Base-by-base conservation (phyloP, 1,284 basidiomycete genomes). In the Mixia osmundae region DNA sequence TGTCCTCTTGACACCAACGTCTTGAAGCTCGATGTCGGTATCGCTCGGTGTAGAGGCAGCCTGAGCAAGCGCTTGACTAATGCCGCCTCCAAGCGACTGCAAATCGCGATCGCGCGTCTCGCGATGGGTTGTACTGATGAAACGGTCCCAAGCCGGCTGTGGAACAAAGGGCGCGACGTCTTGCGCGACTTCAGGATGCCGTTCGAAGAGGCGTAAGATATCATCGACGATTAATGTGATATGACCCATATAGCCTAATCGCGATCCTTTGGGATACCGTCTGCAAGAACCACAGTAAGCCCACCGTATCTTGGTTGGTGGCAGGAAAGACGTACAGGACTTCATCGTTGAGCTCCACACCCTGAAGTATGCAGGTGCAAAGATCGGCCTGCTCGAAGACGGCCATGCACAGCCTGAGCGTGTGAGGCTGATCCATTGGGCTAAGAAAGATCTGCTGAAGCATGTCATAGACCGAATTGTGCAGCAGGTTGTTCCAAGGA, bases 401-500 rank as follows among this genome's bases (percentile, higher is more conserved):
- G 3, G 76, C 65, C 9, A 83, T 60, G 8, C 72, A 72, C 16
- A 91, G 63, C 45, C 83, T 72, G 31, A 76, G 68, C 51, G 85
- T 89, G 39, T 69, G 63, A 1, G 76, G 74, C 19, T 62, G 63
- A 20, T 80, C 72, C 25, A 82, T 63, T 24, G 71, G 66, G 11
- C 85, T 85, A 10, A 79, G 89, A 44, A 99, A 66, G 33, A 94
- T 76, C 55, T 97, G 91, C 54, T 95, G 89, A 2, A 97, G 65
- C 33, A 95, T 64, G 55, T 97, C 91, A 54, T 97, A 97, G 12
- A 94, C 83, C 11, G 89, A 76, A 50, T 83, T 87, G 55, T 99
- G 91, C 28, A 97, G 60, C 54, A 97, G 95, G 54, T 97, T 95
- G 61, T 97, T 95, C 76, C 82, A 85, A 0, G 85, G 83, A 50